These are phyloP conservation scores for Aspergillus uvarum DNA, from an alignment of 2,329 filamentous ascomycete genomes.

Conservation along the genomic window DNA sequence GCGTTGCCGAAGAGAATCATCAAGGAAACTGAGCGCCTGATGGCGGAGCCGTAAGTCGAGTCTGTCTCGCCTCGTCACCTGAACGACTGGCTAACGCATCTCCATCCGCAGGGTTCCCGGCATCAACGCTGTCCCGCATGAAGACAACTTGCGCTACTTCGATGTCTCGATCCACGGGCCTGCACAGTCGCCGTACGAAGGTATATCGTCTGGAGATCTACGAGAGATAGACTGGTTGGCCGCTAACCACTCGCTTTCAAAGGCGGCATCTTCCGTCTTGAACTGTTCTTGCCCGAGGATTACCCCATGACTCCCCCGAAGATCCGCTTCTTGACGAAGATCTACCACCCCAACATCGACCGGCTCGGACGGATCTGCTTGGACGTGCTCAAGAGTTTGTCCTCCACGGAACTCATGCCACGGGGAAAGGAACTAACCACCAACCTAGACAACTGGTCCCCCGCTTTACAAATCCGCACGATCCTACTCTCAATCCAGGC, in stretches of 20 bases:
- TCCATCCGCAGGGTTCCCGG: slow-evolving; percentile 71
- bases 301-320: slow-evolving; percentile 99
- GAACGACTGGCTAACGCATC: slow-evolving; percentile 11
- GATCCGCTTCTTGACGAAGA: slow-evolving; percentile 97
- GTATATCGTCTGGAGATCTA: slow-evolving; percentile 45
- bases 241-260: slow-evolving; percentile 14
- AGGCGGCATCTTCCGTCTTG: slow-evolving; percentile 90
- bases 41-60: slow-evolving; percentile 84
- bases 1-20: slow-evolving; percentile 93
- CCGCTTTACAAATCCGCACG: slow-evolving; percentile 93
- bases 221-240: background rate
- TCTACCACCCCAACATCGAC: slow-evolving; percentile 99
- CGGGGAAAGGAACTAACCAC: slow-evolving; percentile 17
- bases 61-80: background rate
- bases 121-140: slow-evolving; percentile 92
- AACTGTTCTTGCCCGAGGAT: slow-evolving; percentile 96
- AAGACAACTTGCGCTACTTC: slow-evolving; percentile 97
- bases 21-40: slow-evolving; percentile 96
- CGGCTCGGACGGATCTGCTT: slow-evolving; percentile 95
- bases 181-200: slow-evolving; percentile 89
- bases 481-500: slow-evolving; percentile 99
- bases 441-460: slow-evolving; percentile 91
- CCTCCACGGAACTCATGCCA: slow-evolving; percentile 2
- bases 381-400: slow-evolving; percentile 90
- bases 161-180: slow-evolving; percentile 96